Percentiles rank a stretch among this genome's conserved stretches.
Conservation (phyloP, 2,329 filamentous ascomycete genomes). For the Aspergillus thermomutatus region DNA sequence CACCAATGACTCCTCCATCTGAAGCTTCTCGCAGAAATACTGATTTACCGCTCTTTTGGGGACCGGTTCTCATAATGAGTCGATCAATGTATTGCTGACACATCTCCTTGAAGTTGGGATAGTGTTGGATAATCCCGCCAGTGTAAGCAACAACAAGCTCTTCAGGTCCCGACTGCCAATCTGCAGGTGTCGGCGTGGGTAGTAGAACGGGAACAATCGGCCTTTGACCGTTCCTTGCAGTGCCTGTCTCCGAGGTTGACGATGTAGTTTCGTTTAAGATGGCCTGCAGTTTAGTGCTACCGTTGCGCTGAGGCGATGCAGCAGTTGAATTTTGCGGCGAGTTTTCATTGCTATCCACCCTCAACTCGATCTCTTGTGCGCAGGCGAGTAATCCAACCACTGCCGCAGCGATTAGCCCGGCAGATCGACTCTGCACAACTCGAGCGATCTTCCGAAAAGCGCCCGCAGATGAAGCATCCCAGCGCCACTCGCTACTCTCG, state of each 20-base stretch:
- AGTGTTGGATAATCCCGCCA: slow-evolving; percentile 75
- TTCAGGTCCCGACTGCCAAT: slow-evolving; percentile 46
- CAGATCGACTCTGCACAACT: slow-evolving; percentile 68
- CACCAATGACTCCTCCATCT: slow-evolving; percentile 55
- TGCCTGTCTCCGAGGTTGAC: slow-evolving; percentile 5
- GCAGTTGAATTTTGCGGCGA: slow-evolving; percentile 27
- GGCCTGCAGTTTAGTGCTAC: slow-evolving; percentile 17
- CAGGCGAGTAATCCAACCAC: slow-evolving; percentile 67
- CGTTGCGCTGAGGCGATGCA: slow-evolving; percentile 26
- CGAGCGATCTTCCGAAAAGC: slow-evolving; percentile 65
- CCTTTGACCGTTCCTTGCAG: slow-evolving; percentile 9
- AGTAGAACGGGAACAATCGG: slow-evolving; percentile 38
- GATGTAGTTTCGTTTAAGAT: slow-evolving; percentile 9
- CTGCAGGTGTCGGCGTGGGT: slow-evolving; percentile 30
- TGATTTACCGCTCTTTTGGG: slow-evolving; percentile 46
- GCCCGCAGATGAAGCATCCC: slow-evolving; percentile 60
- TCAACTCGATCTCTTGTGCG: slow-evolving; percentile 61
- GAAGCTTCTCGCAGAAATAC: slow-evolving; percentile 52
- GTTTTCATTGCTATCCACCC: slow-evolving; percentile 37
- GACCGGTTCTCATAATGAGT: slow-evolving; percentile 46
- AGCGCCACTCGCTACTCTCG: slow-evolving; percentile 51
- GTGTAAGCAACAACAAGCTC: slow-evolving; percentile 76
- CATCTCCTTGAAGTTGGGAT: slow-evolving; percentile 68
- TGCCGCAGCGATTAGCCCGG: slow-evolving; percentile 70
- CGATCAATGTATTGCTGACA: slow-evolving; percentile 67